phyloP scores from a whole-genome alignment of 768 basidiomycete species.

The Hemileccinum impolitum region DNA sequence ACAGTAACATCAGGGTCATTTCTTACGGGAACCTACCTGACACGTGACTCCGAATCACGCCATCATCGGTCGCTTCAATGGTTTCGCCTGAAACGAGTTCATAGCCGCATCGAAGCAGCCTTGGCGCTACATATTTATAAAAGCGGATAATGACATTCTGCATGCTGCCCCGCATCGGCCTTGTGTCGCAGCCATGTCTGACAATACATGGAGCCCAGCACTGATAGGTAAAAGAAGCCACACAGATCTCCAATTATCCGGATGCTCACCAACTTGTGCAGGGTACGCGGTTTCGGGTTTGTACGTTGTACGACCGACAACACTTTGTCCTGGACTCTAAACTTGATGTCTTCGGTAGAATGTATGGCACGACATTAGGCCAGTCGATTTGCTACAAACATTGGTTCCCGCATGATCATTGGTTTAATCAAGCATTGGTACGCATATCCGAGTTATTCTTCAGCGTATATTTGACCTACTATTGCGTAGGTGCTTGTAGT shows the following conservation, averaged over 20 bases:
- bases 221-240: too few species aligned
- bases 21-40: background rate
- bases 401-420: constrained; percentile 12
- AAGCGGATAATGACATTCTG: too few species aligned
- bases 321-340: background rate
- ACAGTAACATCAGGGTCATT: too few species aligned
- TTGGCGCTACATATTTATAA: too few species aligned
- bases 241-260: background rate
- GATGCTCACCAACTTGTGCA: background rate
- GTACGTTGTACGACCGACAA: background rate
- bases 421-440: constrained; percentile 3
- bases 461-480: background rate
- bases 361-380: constrained; percentile 14
- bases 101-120: background rate
- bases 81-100: background rate
- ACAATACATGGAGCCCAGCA: too few species aligned
- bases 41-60: background rate
- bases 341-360: background rate
- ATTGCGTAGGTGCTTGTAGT: background rate
- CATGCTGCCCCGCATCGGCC: too few species aligned
- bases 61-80: background rate
- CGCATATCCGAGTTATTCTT: background rate
- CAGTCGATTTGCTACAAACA: constrained; percentile 4
- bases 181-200: too few species aligned
- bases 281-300: constrained; percentile 1